Evolutionary conservation across 2,329 filamentous ascomycete genomes (phyloP).

Genomic region (Stenocarpella maydis): DNA sequence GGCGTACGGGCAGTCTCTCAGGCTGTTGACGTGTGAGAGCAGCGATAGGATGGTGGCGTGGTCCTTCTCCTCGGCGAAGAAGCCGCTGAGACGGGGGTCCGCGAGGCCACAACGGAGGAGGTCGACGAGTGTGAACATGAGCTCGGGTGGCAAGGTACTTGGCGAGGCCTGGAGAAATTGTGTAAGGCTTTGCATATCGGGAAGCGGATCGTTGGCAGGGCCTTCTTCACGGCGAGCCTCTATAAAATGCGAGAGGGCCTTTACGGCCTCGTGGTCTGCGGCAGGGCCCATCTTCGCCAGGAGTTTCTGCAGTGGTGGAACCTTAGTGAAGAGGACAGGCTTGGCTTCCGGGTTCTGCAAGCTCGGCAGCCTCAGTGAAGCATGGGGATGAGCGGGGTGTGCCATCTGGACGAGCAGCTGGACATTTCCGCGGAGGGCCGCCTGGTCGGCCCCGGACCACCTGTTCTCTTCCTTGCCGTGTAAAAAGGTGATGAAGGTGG

Average conservation of each 20-base stretch:
- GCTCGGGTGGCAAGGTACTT: conserved; percentile 64
- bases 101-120: conserved; percentile 80
- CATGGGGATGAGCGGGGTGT: conserved; percentile 78
- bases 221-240: conserved; percentile 65
- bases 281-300: conserved; percentile 76
- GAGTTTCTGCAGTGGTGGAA: conserved; percentile 85
- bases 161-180: conserved; percentile 66
- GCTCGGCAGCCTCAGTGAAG: conserved; percentile 73
- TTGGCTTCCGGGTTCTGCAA: conserved; percentile 70
- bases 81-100: conserved; percentile 81
- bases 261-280: conserved; percentile 67
- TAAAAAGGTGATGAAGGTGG: conserved; percentile 88
- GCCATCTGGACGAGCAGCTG: conserved; percentile 78
- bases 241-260: conserved; percentile 75
- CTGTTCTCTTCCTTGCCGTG: conserved; percentile 78
- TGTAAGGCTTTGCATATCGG: conserved; percentile 73
- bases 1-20: conserved; percentile 74
- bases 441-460: conserved; percentile 81
- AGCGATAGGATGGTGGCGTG: conserved; percentile 71
- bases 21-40: conserved; percentile 64
- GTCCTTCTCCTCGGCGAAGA: conserved; percentile 78
- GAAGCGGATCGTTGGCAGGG: conserved; percentile 72
- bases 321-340: conserved; percentile 77
- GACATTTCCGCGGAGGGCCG: conserved; percentile 74
- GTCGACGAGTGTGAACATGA: conserved; percentile 85